Percentiles rank a stretch among this genome's conserved stretches.
These are phyloP conservation scores for Globisporangium cystogenes DNA, from an alignment of 352 stramenopile genomes.

Conservation along the genomic window DNA sequence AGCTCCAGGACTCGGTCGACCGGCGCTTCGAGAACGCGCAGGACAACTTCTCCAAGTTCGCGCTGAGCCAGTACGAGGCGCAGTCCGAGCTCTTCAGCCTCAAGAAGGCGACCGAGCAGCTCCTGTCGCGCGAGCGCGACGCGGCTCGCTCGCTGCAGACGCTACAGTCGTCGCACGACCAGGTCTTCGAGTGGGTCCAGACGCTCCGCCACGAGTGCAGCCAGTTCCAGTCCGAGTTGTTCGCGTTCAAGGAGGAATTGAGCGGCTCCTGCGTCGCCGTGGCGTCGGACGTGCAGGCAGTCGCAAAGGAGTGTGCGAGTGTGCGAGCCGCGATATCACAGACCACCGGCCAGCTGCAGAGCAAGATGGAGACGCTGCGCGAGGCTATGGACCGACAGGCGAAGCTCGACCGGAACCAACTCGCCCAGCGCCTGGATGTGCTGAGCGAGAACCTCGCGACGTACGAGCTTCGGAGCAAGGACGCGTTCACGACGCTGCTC, in stretches of 20 bases:
- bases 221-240: conserved; percentile 34
- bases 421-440: conserved; percentile 39
- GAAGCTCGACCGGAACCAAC: conserved; percentile 41
- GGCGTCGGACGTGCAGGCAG: conserved; percentile 36
- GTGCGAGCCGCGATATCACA: conserved; percentile 31
- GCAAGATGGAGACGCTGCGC: conserved; percentile 34
- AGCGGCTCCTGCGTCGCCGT: conserved; percentile 20
- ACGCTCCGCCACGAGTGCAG: conserved; percentile 32
- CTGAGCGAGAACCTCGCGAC: conserved; percentile 26
- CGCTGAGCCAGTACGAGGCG: conserved; percentile 38
- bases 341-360: conserved; percentile 28
- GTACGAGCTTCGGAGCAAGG: conserved; percentile 38
- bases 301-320: conserved; percentile 33
- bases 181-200: conserved; percentile 31
- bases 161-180: conserved; percentile 42
- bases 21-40: conserved; percentile 32
- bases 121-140: conserved; percentile 43
- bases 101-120: conserved; percentile 34
- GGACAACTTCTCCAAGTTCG: conserved; percentile 44
- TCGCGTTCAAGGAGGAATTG: conserved; percentile 29
- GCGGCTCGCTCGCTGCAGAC: conserved; percentile 29
- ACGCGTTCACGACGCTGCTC: conserved; percentile 33
- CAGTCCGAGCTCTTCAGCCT: conserved; percentile 36
- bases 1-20: conserved; percentile 32
- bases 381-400: conserved; percentile 40